phyloP scores from a whole-genome alignment of 73 alveolate species.

The Paramecium pentaurelia region DNA sequence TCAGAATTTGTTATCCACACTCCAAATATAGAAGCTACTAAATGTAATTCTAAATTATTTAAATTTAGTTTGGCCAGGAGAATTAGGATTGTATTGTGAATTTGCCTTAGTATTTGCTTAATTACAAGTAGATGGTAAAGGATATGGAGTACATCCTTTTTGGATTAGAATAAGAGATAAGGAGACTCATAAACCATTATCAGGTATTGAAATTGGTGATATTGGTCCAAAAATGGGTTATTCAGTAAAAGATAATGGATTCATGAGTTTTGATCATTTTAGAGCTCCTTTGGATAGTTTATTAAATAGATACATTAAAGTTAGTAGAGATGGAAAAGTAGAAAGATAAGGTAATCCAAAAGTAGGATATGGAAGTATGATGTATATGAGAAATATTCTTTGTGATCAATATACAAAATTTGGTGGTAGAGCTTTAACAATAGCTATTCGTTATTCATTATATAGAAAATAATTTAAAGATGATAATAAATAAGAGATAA shows the following conservation, averaged over 20 bases:
- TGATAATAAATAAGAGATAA: constrained; percentile 65
- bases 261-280: constrained; percentile 64
- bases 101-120: constrained; percentile 53
- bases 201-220: constrained; percentile 87
- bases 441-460: constrained; percentile 78
- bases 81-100: constrained; percentile 57
- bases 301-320: constrained; percentile 72
- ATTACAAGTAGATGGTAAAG: constrained; percentile 60
- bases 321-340: constrained; percentile 75
- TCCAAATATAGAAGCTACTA: constrained; percentile 51
- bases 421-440: constrained; percentile 63
- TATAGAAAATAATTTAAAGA: constrained; percentile 78
- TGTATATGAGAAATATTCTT: constrained; percentile 52
- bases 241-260: constrained; percentile 83
- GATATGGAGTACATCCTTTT: constrained; percentile 88
- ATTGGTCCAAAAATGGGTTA: constrained; percentile 92
- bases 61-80: constrained; percentile 59
- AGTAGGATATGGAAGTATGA: constrained; percentile 76
- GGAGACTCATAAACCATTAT: constrained; percentile 71
- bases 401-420: constrained; percentile 38
- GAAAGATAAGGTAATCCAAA: constrained; percentile 56
- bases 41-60: not conserved
- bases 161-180: constrained; percentile 80
- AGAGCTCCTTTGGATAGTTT: constrained; percentile 77
- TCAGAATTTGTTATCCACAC: constrained; percentile 51